A percentile compares a stretch with the other conserved stretches of the same genome.
These are phyloP conservation scores for Podospora fimiseda DNA, from an alignment of 495 filamentous ascomycete species.

Conservation along the genomic window DNA sequence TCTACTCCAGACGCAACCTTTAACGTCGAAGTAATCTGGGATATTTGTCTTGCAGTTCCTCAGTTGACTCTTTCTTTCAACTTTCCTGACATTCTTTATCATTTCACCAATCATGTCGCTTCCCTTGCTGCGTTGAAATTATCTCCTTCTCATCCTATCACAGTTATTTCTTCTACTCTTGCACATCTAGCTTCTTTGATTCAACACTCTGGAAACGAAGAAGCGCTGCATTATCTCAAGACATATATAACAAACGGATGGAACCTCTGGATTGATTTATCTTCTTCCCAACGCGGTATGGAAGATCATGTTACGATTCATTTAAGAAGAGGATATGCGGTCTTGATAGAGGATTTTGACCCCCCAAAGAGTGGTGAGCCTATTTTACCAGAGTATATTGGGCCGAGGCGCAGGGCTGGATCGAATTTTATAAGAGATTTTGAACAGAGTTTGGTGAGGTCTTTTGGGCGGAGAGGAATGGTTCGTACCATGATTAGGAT, in stretches of 20 bases:
- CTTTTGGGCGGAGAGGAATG: constrained; percentile 8
- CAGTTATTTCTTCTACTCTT: constrained; percentile 7
- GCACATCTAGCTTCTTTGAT: not conserved
- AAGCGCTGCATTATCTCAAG: constrained; percentile 1
- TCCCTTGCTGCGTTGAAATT: constrained; percentile 17
- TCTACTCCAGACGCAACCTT: not conserved
- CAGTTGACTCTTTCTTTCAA: constrained; percentile 19
- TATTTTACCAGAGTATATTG: not conserved
- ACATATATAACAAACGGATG: constrained; percentile 17
- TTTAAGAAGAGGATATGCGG: constrained; percentile 27
- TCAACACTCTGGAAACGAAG: no score
- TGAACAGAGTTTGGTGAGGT: not conserved
- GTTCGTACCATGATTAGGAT: constrained; percentile 16
- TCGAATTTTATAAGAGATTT: constrained; percentile 15
- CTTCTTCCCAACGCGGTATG: constrained; percentile 7
- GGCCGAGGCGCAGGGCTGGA: not conserved
- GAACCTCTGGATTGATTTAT: constrained; percentile 23
- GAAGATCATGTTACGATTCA: constrained; percentile 27
- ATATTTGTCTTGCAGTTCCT: constrained; percentile 28
- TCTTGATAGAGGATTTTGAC: constrained; percentile 15
- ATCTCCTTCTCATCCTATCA: constrained; percentile 16
- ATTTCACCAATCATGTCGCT: constrained; percentile 20
- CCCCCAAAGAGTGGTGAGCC: not conserved
- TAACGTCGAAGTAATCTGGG: constrained; percentile 29
- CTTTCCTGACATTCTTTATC: constrained; percentile 21